Percentiles rank a stretch among this genome's conserved stretches.
Evolutionary conservation across 2,329 filamentous ascomycete genomes (phyloP).

Genomic region (Trichoderma breve): DNA sequence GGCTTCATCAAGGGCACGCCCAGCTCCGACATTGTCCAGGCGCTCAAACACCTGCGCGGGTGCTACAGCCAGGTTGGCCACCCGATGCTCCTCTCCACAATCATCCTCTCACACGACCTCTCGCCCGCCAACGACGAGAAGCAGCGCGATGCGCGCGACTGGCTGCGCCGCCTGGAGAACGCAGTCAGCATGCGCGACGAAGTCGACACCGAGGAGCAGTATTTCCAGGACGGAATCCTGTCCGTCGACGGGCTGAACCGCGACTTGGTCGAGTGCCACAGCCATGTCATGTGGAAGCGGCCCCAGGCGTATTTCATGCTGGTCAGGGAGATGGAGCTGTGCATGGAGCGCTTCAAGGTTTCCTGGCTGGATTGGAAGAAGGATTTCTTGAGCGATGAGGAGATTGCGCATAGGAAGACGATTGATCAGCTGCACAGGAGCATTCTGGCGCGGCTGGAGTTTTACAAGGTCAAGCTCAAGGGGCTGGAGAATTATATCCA

Average conservation of each 20-base stretch:
- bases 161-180: constrained; percentile 60
- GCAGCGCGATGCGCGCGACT: constrained; percentile 61
- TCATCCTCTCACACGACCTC: constrained; percentile 59
- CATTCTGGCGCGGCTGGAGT: constrained; percentile 55
- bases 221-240: constrained; percentile 51
- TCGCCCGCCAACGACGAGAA: constrained; percentile 56
- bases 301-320: constrained; percentile 60
- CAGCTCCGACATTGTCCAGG: constrained; percentile 51
- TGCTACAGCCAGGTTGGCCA: constrained; percentile 53
- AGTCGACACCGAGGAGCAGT: constrained; percentile 54
- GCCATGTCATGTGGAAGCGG: constrained; percentile 61
- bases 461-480: constrained; percentile 59
- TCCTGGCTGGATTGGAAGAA: constrained; percentile 25
- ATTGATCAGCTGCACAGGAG: constrained; percentile 50
- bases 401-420: constrained; percentile 32
- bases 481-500: constrained; percentile 63
- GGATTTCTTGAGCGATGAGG: constrained; percentile 26
- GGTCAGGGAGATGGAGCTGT: constrained; percentile 46
- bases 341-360: constrained; percentile 45
- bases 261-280: constrained; percentile 62
- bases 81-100: constrained; percentile 57
- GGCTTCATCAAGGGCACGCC: constrained; percentile 62
- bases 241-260: constrained; percentile 60
- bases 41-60: constrained; percentile 49
- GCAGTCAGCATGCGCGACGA: constrained; percentile 60